Conservation (phyloP, 345 rosid species). For the Murraya paniculata region DNA sequence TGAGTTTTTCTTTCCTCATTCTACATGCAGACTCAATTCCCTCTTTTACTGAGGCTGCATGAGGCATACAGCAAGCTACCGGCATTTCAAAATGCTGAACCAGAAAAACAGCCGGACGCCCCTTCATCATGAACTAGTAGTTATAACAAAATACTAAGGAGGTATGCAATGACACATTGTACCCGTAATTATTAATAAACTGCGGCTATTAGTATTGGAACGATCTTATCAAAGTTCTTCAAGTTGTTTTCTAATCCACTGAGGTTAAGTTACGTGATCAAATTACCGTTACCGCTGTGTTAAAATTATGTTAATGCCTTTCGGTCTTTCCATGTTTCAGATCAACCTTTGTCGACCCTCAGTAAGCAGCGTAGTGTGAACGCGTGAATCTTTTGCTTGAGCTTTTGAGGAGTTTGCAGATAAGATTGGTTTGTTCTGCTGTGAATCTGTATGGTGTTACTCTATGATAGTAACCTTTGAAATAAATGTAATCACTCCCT, state of each 20-base stretch:
- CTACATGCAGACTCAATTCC: constrained; percentile 50
- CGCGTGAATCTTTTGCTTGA: not conserved
- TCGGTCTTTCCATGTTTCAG: not conserved
- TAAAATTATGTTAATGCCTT: not conserved
- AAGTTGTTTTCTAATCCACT: not conserved
- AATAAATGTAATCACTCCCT: not conserved
- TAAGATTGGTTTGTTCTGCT: not conserved
- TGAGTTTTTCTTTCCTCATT: not conserved
- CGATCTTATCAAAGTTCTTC: not conserved
- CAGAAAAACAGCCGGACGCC: constrained; percentile 46
- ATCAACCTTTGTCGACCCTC: not conserved
- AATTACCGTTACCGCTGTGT: not conserved
- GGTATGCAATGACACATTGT: not conserved
- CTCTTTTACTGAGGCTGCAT: constrained; percentile 53
- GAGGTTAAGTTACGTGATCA: not conserved
- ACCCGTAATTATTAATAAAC: not conserved
- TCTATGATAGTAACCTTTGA: not conserved
- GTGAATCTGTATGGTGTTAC: not conserved
- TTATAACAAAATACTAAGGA: not conserved
- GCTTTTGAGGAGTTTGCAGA: not conserved
- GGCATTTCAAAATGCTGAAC: constrained; percentile 41
- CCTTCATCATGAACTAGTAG: constrained; percentile 19
- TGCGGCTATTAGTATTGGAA: not conserved
- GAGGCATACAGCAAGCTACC: constrained; percentile 52
- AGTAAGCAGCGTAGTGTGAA: not conserved